Conservation (phyloP, 78 protist species). For the Monocercomonoides exilis region DNA sequence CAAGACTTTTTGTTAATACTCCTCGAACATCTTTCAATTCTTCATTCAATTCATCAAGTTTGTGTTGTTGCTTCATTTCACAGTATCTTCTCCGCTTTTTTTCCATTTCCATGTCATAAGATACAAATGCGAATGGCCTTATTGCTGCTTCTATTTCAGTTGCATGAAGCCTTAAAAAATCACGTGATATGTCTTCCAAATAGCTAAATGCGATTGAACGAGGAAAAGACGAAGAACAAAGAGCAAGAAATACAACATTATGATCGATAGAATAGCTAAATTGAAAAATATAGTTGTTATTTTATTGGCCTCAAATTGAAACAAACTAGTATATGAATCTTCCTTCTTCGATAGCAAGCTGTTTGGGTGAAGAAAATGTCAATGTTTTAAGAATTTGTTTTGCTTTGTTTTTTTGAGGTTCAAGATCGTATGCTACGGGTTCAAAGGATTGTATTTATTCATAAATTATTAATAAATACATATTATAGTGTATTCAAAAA, state of each 20-base stretch:
- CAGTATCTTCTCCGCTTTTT: background rate
- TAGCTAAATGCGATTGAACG: background rate
- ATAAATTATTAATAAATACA: background rate
- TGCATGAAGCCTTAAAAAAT: background rate
- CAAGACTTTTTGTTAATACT: background rate
- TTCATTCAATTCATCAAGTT: background rate
- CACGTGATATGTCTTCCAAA: background rate
- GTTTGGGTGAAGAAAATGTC: background rate
- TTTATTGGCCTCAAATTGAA: too few relatives aligned
- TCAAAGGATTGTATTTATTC: background rate
- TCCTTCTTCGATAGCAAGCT: background rate
- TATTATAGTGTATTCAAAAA: too few relatives aligned
- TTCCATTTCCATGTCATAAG: constrained; percentile 1
- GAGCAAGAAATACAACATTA: background rate
- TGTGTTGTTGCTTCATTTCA: background rate
- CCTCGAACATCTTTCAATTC: background rate
- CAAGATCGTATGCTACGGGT: background rate
- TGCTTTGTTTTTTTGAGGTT: background rate
- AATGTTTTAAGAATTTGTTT: background rate
- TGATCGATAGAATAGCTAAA: background rate
- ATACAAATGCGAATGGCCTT: background rate
- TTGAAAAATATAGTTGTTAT: background rate
- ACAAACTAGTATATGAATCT: background rate
- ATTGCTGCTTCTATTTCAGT: background rate
- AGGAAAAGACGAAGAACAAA: background rate